Base-by-base conservation (phyloP, 1,284 basidiomycete species). In the Sporisorium iseilematis-ciliati region DNA sequence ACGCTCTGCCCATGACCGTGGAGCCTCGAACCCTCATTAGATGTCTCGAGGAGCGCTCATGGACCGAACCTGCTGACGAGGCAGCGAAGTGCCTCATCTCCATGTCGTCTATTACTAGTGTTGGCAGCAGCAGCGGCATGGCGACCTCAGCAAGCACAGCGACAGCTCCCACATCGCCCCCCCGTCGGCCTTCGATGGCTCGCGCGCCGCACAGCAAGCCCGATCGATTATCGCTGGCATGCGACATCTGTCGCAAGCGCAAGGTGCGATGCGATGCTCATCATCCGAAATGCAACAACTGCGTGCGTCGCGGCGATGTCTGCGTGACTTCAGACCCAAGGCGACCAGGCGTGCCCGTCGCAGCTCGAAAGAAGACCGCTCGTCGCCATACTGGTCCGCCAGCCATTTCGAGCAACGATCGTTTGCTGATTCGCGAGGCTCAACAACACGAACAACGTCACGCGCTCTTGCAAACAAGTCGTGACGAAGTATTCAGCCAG, bases 251-350 rank as follows among this genome's bases (percentile, higher is more conserved):
- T 26, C 58, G 58, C 31, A 60, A 60, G 43, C 58, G 58, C 41
- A 60, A 60, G 42, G 58, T 60, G 23, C 48, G 58, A 7, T 60
- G 58, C 42, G 58, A 60, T 41, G 58, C 58, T 8, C 51, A 35
- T 16, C 58, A 60, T 14, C 58, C 58, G 29, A 52, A 60, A 29
- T 60, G 58, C 16, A 21, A 46, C 58, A 60, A 60, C 8, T 60
- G 58, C 33, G 14, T 48, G 0, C 58, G 49, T 53, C 58, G 58
- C n/a, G 58, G 58, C 6, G 58, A 60, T 26, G 50, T 46, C 12
- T 60, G 58, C 35, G 33, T 60, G 2, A 60, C 58, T 10, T 53
- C 51, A 7, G 58, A 60, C 25, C 58, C 58, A 2, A 38, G 58
- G 18, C 40, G 38, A 10, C 41, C 58, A 6, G 33, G 31, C 25